These are phyloP conservation scores for Xylaria sp. DNA, from an alignment of 2,329 filamentous ascomycete genomes.

Conservation along the genomic window DNA sequence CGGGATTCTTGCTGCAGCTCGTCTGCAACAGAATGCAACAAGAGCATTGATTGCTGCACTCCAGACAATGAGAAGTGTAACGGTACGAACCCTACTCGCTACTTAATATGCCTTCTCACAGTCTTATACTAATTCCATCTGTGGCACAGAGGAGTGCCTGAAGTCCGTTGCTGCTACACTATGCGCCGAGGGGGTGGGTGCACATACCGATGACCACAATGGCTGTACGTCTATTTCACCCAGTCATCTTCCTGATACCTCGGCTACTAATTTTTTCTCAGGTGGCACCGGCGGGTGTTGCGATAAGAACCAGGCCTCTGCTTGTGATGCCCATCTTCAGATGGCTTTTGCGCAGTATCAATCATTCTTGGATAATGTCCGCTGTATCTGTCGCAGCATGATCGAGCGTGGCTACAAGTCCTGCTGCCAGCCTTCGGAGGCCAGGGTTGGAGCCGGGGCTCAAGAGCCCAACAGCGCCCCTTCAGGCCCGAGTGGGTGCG, in stretches of 20 bases:
- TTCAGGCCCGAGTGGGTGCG: background rate
- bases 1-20: constrained; percentile 5
- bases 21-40: background rate
- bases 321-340: constrained; percentile 32
- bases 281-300: background rate
- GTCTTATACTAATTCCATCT: background rate
- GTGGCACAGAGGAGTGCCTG: constrained; percentile 25
- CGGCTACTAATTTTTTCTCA: constrained; percentile 9
- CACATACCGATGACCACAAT: constrained; percentile 18
- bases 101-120: background rate
- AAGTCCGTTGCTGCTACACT: constrained; percentile 33
- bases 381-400: constrained; percentile 35
- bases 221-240: constrained; percentile 9
- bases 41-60: constrained; percentile 19
- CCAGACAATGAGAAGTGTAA: constrained; percentile 33
- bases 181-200: constrained; percentile 28
- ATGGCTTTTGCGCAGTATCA: constrained; percentile 34
- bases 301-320: background rate
- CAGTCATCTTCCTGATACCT: background rate
- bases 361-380: constrained; percentile 32
- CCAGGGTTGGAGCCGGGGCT: background rate
- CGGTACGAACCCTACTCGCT: constrained; percentile 7
- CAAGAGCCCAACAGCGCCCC: background rate
- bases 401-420: constrained; percentile 34
- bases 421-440: constrained; percentile 26